These are phyloP conservation scores for Dryas alaskensis DNA, from an alignment of 306 rosid species.

Conservation along the genomic window DNA sequence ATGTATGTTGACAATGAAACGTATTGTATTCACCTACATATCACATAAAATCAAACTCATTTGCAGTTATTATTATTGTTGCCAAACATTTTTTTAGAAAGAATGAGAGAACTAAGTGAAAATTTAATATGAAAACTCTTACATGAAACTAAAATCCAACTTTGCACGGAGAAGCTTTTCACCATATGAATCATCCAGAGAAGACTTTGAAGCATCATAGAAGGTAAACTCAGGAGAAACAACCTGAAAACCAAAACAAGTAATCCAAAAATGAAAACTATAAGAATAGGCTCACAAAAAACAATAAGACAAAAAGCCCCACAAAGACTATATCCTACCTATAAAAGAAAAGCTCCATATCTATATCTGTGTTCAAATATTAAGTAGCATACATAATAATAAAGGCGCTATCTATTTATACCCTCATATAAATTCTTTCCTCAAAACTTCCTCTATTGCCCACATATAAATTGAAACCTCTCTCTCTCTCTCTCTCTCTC, in stretches of 20 bases:
- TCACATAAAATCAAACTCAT: not conserved
- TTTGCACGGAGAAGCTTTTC: constrained; percentile 99
- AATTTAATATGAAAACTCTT: constrained; percentile 29
- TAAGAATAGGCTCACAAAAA: not conserved
- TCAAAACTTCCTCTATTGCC: too few relatives aligned
- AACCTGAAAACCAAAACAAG: constrained; percentile 51
- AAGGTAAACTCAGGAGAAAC: constrained; percentile 92
- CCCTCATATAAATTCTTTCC: too few relatives aligned
- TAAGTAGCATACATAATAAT: not conserved
- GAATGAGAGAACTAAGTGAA: not conserved
- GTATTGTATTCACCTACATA: not conserved
- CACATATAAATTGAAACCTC: too few relatives aligned
- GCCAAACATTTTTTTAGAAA: not conserved
- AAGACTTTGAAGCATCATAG: constrained; percentile 92
- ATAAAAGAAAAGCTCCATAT: not conserved
- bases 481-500: too few relatives aligned
- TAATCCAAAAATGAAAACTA: constrained; percentile 16
- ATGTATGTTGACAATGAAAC: not conserved
- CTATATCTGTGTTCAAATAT: not conserved
- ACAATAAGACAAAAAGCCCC: not conserved
- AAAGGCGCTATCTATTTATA: too few relatives aligned
- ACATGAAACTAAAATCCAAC: constrained; percentile 96
- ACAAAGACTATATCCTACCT: not conserved
- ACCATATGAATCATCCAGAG: constrained; percentile 76
- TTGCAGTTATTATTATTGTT: not conserved